phyloP scores from a whole-genome alignment of 2,329 filamentous ascomycete species.

The Ceratocystis huliohia region DNA sequence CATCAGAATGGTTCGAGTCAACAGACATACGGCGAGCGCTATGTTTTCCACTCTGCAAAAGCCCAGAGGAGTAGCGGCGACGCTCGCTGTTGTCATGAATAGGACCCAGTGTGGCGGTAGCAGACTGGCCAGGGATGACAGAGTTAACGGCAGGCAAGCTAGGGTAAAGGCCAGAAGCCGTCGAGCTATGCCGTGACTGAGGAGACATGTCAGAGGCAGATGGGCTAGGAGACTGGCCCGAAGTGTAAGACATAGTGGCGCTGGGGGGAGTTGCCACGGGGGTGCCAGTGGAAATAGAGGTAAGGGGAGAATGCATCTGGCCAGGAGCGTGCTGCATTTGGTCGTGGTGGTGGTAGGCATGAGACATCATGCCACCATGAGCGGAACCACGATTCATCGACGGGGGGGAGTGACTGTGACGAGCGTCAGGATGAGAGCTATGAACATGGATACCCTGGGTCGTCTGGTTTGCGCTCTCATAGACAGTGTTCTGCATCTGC shows the following conservation, averaged over 20 bases:
- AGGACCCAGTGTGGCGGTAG: conserved; percentile 58
- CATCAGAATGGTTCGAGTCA: conserved; percentile 39
- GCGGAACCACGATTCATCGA: conserved; percentile 28
- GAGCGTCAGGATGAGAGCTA: conserved; percentile 52
- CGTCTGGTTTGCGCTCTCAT: conserved; percentile 77
- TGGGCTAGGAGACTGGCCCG: conserved; percentile 60
- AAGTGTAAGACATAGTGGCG: conserved; percentile 63
- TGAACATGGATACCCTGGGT: conserved; percentile 68
- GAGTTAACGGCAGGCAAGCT: conserved; percentile 55
- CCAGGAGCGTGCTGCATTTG: conserved; percentile 31
- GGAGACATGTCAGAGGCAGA: conserved; percentile 60
- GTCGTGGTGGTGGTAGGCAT: conserved; percentile 22
- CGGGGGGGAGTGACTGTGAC: conserved; percentile 43
- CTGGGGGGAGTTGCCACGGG: conserved; percentile 66
- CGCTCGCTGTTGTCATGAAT: conserved; percentile 51
- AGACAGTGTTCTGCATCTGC: conserved; percentile 91
- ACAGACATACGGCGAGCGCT: conserved; percentile 28
- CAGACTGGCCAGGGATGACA: conserved; percentile 54
- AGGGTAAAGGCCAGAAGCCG: conserved; percentile 56
- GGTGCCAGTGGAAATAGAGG: conserved; percentile 51
- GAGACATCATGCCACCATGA: conserved; percentile 23
- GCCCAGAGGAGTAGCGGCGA: conserved; percentile 52
- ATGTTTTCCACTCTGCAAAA: conserved; percentile 48
- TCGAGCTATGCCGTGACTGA: conserved; percentile 47
- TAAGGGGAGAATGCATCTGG: conserved; percentile 50